Conservation (phyloP, 495 filamentous ascomycete genomes). For the Baudoinia panamericana region DNA sequence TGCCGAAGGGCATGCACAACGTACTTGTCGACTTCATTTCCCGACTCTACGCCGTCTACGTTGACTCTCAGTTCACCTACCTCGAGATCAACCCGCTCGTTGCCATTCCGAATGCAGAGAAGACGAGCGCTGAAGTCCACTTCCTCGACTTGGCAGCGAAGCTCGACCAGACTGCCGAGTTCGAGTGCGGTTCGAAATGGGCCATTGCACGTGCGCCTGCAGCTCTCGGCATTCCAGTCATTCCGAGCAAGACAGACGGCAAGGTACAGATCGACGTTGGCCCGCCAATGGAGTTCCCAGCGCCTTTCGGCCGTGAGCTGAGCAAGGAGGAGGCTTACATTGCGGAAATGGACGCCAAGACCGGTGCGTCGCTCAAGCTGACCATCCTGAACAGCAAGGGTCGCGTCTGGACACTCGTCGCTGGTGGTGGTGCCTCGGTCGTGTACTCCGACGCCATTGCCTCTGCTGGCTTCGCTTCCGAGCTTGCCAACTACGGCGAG, state of each 20-base stretch:
- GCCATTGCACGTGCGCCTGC: conserved; percentile 80
- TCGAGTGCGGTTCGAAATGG: conserved; percentile 98
- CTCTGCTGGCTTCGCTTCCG: conserved; percentile 83
- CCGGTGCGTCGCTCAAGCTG: conserved; percentile 94
- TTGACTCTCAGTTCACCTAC: conserved; percentile 99
- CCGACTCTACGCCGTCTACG: conserved; percentile 89
- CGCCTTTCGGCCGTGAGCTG: conserved; percentile 95
- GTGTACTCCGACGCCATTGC: conserved; percentile 99
- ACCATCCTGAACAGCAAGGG: conserved; percentile 86
- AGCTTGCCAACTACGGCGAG: conserved; percentile 99
- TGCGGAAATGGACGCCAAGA: conserved; percentile 96
- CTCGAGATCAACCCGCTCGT: conserved; percentile 99
- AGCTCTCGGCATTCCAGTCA: conserved; percentile 63
- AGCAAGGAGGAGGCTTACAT: conserved; percentile 98
- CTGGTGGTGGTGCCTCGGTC: conserved; percentile 98
- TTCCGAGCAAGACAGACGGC: conserved; percentile 41
- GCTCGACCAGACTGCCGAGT: conserved; percentile 97
- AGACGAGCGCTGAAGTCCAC: conserved; percentile 85
- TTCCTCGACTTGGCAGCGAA: conserved; percentile 98
- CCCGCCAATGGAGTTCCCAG: conserved; percentile 96
- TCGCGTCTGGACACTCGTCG: conserved; percentile 94
- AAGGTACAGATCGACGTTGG: conserved; percentile 93
- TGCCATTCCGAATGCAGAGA: conserved; percentile 85
- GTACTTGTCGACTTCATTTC: conserved; percentile 98
- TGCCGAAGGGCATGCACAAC: conserved; percentile 89